Percentiles rank a stretch among this genome's conserved stretches.
These are phyloP conservation scores for Fusarium heterosporum DNA, from an alignment of 2,329 filamentous ascomycete genomes.

Conservation along the genomic window DNA sequence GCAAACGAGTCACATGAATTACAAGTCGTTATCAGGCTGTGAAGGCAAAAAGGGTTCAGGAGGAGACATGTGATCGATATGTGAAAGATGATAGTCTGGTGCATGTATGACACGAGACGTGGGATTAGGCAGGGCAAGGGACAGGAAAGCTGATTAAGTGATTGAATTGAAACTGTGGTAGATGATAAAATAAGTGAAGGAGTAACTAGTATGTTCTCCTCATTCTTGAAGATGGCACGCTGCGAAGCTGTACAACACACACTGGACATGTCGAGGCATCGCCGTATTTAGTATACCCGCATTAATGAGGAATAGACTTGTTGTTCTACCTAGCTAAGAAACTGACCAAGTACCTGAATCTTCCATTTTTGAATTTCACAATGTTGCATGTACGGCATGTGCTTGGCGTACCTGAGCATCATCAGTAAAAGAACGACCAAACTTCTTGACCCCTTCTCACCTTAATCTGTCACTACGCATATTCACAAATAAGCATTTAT, in stretches of 20 bases:
- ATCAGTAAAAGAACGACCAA: conserved; percentile 15
- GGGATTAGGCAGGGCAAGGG: background rate
- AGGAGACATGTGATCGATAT: background rate
- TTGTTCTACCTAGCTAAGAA: background rate
- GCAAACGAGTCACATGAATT: background rate
- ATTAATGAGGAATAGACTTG: background rate
- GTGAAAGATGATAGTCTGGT: background rate
- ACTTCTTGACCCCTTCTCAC: conserved; percentile 1
- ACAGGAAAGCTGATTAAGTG: background rate
- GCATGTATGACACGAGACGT: background rate
- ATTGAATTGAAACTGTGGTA: background rate
- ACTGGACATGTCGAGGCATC: background rate
- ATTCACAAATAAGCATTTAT: conserved; percentile 12
- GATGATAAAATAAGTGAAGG: background rate
- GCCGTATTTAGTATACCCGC: background rate
- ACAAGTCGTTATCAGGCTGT: background rate
- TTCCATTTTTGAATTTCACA: background rate
- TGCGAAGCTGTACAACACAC: background rate
- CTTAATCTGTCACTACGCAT: background rate
- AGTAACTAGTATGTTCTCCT: background rate
- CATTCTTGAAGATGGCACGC: background rate
- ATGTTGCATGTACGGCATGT: background rate
- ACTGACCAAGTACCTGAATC: background rate
- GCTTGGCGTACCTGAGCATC: conserved; percentile 4
- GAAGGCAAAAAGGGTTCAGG: background rate